Base-by-base conservation (phyloP, 495 filamentous ascomycete species). In the Penicillium fimorum region DNA sequence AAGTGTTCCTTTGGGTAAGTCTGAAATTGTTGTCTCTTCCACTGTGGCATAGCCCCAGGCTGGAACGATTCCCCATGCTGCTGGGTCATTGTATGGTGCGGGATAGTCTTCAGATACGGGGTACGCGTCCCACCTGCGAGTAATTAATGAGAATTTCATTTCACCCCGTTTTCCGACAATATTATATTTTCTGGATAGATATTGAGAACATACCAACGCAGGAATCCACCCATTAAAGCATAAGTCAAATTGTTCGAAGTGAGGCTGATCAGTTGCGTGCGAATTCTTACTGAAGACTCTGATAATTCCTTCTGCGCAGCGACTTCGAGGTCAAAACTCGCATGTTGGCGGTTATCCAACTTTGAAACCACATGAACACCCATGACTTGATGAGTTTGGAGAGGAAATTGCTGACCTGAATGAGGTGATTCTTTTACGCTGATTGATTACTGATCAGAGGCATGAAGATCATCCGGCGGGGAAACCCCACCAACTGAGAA, bases 191-290 rank as follows among this genome's bases (percentile, higher is more conserved):
- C 10, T 32, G 30, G 30, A 0, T 22, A 30, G 15, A n/a, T 42
- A 54, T 22, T n/a, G 20, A 27, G 27, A 45, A 22, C 30, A 55
- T 56, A 84, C 83, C 81, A 87, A 20, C 62, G 64, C 0, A 82
- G 46, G 11, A 79, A 9, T 42, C 67, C 58, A 15, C 81, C 82
- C 3, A 79, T 27, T 12, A 63, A 67, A 5, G 80, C 82, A 61
- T 85, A 86, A 8, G 70, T 76, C 42, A 84, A 68, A 61, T 81
- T 85, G 67, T 84, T 84, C 15, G 78, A 77, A 0, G 81, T 81
- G 0, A 84, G 62, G 25, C 74, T 70, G 18, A 84, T 41, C 1
- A 82, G 63, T 1, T 58, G 62, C 4, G 77, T 67, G 25, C 69
- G 76, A 12, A 82, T 59, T 25, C 79, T 76, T 45, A 84, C 41